Percentiles rank a stretch among this genome's conserved stretches.
Evolutionary conservation across 352 stramenopile genomes (phyloP).

Genomic region (Phytophthora hibernalis): DNA sequence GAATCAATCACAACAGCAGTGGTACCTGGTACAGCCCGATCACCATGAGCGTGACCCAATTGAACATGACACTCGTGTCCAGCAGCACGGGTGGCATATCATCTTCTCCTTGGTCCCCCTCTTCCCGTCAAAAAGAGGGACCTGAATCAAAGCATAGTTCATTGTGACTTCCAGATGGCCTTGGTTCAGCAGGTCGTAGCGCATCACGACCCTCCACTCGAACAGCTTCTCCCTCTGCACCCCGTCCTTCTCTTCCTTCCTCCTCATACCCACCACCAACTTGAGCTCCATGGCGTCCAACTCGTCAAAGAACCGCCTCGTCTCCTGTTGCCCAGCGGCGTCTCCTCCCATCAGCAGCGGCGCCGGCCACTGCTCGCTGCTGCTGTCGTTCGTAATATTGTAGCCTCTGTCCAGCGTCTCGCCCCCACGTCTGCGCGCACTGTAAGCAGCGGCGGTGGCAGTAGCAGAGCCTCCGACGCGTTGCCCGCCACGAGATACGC

Average conservation of each 20-base stretch:
- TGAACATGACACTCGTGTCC: constrained; percentile 49
- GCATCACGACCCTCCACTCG: constrained; percentile 68
- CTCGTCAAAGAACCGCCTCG: constrained; percentile 68
- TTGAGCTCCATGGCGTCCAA: constrained; percentile 71
- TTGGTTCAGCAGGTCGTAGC: constrained; percentile 75
- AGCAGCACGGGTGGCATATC: constrained; percentile 60
- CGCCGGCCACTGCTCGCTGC: constrained; percentile 56
- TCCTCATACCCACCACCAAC: constrained; percentile 58
- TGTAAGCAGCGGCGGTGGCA: constrained; percentile 59
- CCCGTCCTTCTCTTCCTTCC: constrained; percentile 25
- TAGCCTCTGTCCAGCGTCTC: constrained; percentile 45
- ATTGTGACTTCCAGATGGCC: constrained; percentile 75
- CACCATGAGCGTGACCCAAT: constrained; percentile 51
- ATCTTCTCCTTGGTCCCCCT: constrained; percentile 14
- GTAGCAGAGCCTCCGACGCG: constrained; percentile 19
- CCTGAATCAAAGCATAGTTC: constrained; percentile 52
- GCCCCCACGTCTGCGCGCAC: constrained; percentile 43
- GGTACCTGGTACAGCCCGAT: constrained; percentile 63
- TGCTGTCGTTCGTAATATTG: constrained; percentile 47
- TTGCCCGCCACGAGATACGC: constrained; percentile 51
- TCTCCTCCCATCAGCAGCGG: constrained; percentile 43
- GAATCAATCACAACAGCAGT: neutral
- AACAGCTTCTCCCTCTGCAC: constrained; percentile 40
- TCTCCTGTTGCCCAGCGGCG: constrained; percentile 37
- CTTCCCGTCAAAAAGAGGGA: constrained; percentile 27